Evolutionary conservation across 768 basidiomycete genomes (phyloP).

Genomic region (Boletellus emodensis): DNA sequence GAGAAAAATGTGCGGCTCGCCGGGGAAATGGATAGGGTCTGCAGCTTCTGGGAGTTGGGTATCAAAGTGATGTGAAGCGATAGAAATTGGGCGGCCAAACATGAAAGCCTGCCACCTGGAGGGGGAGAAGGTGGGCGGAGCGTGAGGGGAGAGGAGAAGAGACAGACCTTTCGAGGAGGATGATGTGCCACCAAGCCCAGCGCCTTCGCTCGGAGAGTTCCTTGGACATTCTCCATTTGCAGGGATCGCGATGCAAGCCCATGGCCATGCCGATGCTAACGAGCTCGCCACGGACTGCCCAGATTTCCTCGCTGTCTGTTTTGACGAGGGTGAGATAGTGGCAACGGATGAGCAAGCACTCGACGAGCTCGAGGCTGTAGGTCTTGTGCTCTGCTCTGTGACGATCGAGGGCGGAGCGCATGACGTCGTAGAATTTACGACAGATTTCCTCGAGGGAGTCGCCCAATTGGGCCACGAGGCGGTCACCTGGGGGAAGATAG

Average conservation of each 20-base stretch:
- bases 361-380: slow-evolving; percentile 71
- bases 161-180: slow-evolving; percentile 72
- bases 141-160: slow-evolving; percentile 1
- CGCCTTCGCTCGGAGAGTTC: slow-evolving; percentile 72
- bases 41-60: slow-evolving; percentile 70
- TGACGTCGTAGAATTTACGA: slow-evolving; percentile 64
- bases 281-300: slow-evolving; percentile 70
- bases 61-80: slow-evolving; percentile 81
- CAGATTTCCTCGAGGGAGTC: slow-evolving; percentile 61
- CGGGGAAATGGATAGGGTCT: slow-evolving; percentile 40
- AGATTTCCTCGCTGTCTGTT: slow-evolving; percentile 76
- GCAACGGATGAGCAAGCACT: slow-evolving; percentile 63
- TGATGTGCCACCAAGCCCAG: slow-evolving; percentile 91
- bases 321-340: slow-evolving; percentile 74
- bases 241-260: slow-evolving; percentile 86
- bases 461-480: slow-evolving; percentile 48
- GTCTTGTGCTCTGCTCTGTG: slow-evolving; percentile 56
- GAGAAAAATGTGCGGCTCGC: slow-evolving; percentile 64
- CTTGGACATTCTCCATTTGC: slow-evolving; percentile 65
- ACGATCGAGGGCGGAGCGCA: slow-evolving; percentile 58
- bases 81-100: slow-evolving; percentile 73
- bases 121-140: slow-evolving; percentile 3
- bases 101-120: slow-evolving; percentile 83
- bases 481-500: slow-evolving; percentile 66
- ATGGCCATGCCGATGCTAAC: slow-evolving; percentile 74